Evolutionary conservation across 1,284 basidiomycete species (phyloP), one percentile per base, ranked within the genome.

Genomic region (Termitomyces sp.): DNA sequence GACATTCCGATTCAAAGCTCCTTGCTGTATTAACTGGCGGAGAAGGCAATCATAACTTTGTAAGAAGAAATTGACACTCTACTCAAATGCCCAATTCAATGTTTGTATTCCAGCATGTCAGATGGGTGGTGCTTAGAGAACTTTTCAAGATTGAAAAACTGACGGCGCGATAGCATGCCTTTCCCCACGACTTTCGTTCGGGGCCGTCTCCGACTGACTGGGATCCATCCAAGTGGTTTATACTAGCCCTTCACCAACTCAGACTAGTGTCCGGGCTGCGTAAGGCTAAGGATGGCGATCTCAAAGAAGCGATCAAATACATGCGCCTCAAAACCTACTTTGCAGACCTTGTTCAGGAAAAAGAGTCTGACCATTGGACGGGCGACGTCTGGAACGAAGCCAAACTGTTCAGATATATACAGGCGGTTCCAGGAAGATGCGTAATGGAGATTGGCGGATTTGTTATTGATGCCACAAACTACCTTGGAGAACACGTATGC

Each of bases 141-240:
- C 17, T 49, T 19, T 26, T 2, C 3, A 15, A 24, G 17, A 15
- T 5, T 12, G 26, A 38, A 12, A 26, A 13, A 30, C 26, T 49
- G 36, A 49, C 36, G 12, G 47, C 15, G 12, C 55, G 43, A 39
- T 70, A 92, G 80, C 88, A 92, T 65, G 78, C 88, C 0, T 92
- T 92, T 66, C 89, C 90, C 5, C 81, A 85, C 58, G 88, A 89
- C 65, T 88, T 81, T 65, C 77, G 85, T 42, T 84, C 83, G 28
- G 86, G 84, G 0, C 84, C 86, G 3, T 76, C 77, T 15, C 47
- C 55, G 2, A 67, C 76, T 34, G 86, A 88, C 61, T 92, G 88
- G 88, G 89, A 92, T 68, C 88, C 90, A 0, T 86, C 86, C 2
- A 91, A 90, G 69, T 90, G 88, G 88, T 78, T 85, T 39, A 91